Evolutionary conservation across 148 eudicot genomes (phyloP), one percentile per base, ranked within the genome.

Genomic region (Chenopodium formosanum): DNA sequence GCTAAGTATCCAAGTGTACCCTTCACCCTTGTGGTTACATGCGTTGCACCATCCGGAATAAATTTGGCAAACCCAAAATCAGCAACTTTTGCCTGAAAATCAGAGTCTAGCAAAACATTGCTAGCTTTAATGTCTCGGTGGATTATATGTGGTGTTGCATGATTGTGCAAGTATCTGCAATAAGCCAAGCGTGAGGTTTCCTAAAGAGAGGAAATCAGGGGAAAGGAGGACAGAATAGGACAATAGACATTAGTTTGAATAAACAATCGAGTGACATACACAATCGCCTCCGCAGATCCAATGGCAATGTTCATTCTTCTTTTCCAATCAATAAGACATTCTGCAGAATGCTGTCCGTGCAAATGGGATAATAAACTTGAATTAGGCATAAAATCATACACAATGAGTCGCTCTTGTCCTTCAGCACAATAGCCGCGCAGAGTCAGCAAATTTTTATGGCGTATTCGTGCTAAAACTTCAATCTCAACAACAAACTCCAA

Each of bases 101-200:
- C 92, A 2, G 90, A 84, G 74, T 94, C 97, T 14, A 96, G 92
- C 77, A 96, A 77, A 48, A 96, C 90, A 69, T 96, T 96, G 87
- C 97, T 96, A 3, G 95, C 98, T 88, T 96, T 96, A 68, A 96
- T 76, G 87, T 94, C 99, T 84, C 99, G 50, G 84, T 96, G 99
- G 84, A 96, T 96, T 62, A 96, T 88, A 86, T 92, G 99, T 27
- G 98, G 99, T 73, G 94, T 92, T 13, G 94, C 95, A 82, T 91
- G 89, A 80, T 89, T 90, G 82, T 96, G 99, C 77, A 96, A 92
- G 83, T 94, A 92, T 79, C 99, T 96, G 88, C 83, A 81, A 27
- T 47, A 79, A 8, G 58, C 27, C 50, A 32, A 60, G 19, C 76
- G 53, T 67, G 16, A 58, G 44, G 69, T 50, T 10, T 9, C 47